These are phyloP conservation scores for Bipolaris bicolor DNA, from an alignment of 2,329 filamentous ascomycete species.

Conservation along the genomic window DNA sequence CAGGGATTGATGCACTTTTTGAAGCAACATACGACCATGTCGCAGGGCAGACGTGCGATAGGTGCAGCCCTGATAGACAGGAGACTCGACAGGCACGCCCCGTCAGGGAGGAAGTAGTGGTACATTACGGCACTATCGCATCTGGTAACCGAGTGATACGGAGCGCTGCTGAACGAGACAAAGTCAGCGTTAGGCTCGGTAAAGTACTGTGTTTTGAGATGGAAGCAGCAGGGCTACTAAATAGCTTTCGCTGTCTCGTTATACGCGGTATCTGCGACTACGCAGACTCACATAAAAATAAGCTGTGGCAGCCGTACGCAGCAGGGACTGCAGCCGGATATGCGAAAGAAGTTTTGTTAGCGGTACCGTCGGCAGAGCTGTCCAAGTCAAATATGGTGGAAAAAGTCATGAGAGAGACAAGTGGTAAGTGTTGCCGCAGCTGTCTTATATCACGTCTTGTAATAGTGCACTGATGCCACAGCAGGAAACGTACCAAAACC, in stretches of 20 bases:
- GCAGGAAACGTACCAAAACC: neutral
- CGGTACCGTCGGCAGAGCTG: neutral
- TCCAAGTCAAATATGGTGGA: neutral
- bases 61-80: slow-evolving; percentile 1
- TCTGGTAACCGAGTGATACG: slow-evolving; percentile 54
- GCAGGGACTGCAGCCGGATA: slow-evolving; percentile 1
- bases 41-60: neutral
- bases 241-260: slow-evolving; percentile 4
- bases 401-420: neutral
- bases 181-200: slow-evolving; percentile 26
- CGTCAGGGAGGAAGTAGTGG: slow-evolving; percentile 14
- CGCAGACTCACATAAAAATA: slow-evolving; percentile 7
- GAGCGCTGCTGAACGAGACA: slow-evolving; percentile 47
- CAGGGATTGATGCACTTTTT: slow-evolving; percentile 1
- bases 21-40: slow-evolving; percentile 3
- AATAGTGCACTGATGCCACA: neutral
- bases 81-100: neutral
- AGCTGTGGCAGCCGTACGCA: slow-evolving; percentile 3
- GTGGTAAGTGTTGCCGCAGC: neutral
- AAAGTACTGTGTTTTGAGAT: slow-evolving; percentile 6
- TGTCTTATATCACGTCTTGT: neutral
- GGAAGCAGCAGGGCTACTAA: slow-evolving; percentile 3
- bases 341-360: neutral
- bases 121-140: slow-evolving; percentile 51
- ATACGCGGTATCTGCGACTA: slow-evolving; percentile 10